Base-by-base conservation (phyloP, 768 basidiomycete genomes). In the Suillus spraguei region DNA sequence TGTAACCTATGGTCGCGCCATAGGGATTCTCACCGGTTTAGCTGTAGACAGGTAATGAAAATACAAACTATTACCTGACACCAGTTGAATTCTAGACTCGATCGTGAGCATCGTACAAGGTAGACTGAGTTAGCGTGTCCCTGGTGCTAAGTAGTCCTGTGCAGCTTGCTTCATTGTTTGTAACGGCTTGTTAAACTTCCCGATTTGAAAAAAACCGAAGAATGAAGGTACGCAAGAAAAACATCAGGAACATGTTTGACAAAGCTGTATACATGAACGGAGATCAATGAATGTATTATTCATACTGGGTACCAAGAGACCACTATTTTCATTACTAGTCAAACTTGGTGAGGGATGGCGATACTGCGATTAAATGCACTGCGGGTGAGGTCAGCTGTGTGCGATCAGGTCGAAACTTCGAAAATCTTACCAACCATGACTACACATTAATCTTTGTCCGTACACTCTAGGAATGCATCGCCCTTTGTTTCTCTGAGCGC, bases 391-490 rank as follows among this genome's bases (percentile, higher is more conserved):
- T 58, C 17, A 41, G 28, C 24, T 58, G 56, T n/a, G n/a, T 4
- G 28, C 17, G 5, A 32, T 28, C 28, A 20, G 11, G 24, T 13
- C 39, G 16, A 41, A 28, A 17, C 22, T 20, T 58, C 38, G 17
- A 32, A 61, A 60, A 32, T 33, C 49, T 41, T 20, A 42, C 22
- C n/a, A n/a, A n/a, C n/a, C 24, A 22, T 28, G 28, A 28, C 47
- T 33, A 33, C 20, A 32, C 22, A 32, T 64, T 70, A 81, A 53
- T 82, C 77, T 63, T 81, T 78, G 54, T 82, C 82, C 78, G 80
- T 80, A 33, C 69, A 68, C n/a, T n/a, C n/a, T 65, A 79, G 74
- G 5, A 81, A 2, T 79, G 79, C 72, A 75, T 76, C 60, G 74
- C 74, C 71, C 77, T 77, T 60, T 72, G 72, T 66, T 77, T 80